These are phyloP conservation scores for Trypanosoma boissoni DNA, from an alignment of 208 protist species.

Conservation along the genomic window DNA sequence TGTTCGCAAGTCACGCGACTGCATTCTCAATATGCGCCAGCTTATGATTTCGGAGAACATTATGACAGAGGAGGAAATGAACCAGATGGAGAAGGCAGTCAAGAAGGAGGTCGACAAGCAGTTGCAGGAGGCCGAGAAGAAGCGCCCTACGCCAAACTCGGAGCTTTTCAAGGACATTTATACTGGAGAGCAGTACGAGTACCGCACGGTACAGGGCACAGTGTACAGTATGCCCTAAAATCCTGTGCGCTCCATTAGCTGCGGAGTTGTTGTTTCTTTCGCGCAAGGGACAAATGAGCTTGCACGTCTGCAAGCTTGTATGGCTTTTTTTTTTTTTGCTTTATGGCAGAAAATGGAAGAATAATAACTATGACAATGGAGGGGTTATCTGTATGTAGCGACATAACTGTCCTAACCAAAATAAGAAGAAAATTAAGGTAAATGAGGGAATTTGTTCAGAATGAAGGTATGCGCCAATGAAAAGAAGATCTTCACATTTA, in stretches of 20 bases:
- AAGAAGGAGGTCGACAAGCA: conserved; percentile 92
- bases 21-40: conserved; percentile 85
- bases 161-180: conserved; percentile 94
- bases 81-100: conserved; percentile 85
- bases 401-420: no score
- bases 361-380: no score
- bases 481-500: no score
- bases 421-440: no score
- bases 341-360: no score
- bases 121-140: conserved; percentile 83
- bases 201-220: conserved; percentile 81
- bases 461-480: no score
- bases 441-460: no score
- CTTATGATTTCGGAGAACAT: conserved; percentile 81
- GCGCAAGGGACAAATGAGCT: no score
- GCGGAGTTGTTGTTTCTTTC: no score
- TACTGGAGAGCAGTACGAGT: conserved; percentile 68
- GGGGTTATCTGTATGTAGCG: no score
- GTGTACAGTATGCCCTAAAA: conserved; percentile 62
- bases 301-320: no score
- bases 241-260: not conserved
- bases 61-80: conserved; percentile 95
- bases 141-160: conserved; percentile 45
- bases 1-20: conserved; percentile 89
- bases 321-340: no score